A percentile compares a stretch with the other conserved stretches of the same genome.
Evolutionary conservation across 306 rosid genomes (phyloP).

Genomic region (Oxytropis ochrocephala): DNA sequence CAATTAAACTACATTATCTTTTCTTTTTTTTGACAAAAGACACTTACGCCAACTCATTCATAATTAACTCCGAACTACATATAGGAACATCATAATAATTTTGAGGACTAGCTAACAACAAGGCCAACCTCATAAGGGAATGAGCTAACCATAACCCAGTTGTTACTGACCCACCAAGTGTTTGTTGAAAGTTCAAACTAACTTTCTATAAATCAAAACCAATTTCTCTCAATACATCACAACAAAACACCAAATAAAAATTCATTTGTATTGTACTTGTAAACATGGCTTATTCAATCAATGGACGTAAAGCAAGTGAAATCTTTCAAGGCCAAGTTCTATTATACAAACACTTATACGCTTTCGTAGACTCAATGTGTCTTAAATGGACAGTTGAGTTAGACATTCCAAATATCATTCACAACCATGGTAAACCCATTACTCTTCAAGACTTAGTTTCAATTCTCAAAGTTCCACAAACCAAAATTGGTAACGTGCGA

Average conservation of each 20-base stretch:
- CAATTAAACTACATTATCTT: no score
- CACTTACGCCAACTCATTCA: no score
- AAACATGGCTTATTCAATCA: background rate
- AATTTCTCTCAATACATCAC: background rate
- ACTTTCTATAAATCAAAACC: background rate
- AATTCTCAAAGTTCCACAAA: constrained; percentile 25
- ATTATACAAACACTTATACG: constrained; percentile 4
- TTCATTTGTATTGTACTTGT: background rate
- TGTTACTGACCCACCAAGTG: background rate
- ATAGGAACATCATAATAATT: no score
- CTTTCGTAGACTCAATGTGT: background rate
- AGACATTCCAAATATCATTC: constrained; percentile 20
- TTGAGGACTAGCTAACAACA: no score
- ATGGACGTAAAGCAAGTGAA: constrained; percentile 7
- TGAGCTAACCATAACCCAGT: no score
- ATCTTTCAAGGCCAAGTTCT: constrained; percentile 17
- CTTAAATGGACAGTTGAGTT: constrained; percentile 29
- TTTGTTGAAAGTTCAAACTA: background rate
- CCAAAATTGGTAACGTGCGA: constrained; percentile 2
- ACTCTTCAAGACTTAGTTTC: constrained; percentile 29
- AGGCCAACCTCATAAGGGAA: no score
- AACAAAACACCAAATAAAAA: background rate
- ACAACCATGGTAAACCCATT: constrained; percentile 34
- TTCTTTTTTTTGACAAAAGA: no score
- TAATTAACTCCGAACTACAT: no score